Conservation (phyloP, 140 eudicot species). For the Flaveria floridana region DNA sequence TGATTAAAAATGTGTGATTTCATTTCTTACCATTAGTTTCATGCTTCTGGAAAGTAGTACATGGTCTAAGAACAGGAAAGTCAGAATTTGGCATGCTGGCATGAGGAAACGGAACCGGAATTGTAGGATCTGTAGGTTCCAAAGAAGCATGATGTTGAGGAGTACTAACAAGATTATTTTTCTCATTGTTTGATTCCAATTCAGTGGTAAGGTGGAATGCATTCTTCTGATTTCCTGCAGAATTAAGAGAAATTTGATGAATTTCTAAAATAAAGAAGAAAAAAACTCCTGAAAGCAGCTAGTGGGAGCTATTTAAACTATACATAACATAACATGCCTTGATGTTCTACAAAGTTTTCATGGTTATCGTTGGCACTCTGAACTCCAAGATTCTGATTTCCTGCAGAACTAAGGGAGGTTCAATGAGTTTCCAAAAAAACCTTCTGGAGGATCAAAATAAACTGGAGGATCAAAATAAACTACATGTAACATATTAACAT, state of each 20-base stretch:
- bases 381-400: slow-evolving; percentile 30
- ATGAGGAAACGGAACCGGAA: slow-evolving; percentile 16
- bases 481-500: slow-evolving; percentile 11
- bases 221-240: slow-evolving; percentile 33
- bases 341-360: slow-evolving; percentile 29
- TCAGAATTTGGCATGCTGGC: slow-evolving; percentile 21
- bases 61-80: slow-evolving; percentile 39
- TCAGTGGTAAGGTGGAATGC: slow-evolving; percentile 20
- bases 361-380: slow-evolving; percentile 16
- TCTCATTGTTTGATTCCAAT: slow-evolving; percentile 28
- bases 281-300: slow-evolving; percentile 1
- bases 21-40: slow-evolving; percentile 33
- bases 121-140: slow-evolving; percentile 20
- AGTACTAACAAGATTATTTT: slow-evolving; percentile 15
- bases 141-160: slow-evolving; percentile 25
- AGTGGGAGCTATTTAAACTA: not conserved
- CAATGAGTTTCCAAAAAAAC: not conserved
- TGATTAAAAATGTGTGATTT: slow-evolving; percentile 7
- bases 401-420: slow-evolving; percentile 16
- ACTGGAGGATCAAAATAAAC: slow-evolving; percentile 12
- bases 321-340: slow-evolving; percentile 32
- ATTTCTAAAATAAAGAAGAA: not conserved
- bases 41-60: slow-evolving; percentile 33
- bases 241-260: slow-evolving; percentile 3
- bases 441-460: slow-evolving; percentile 1